Evolutionary conservation across 2,329 filamentous ascomycete genomes (phyloP), one percentile per base, ranked within the genome.

Genomic region (Aureobasidium zeae): DNA sequence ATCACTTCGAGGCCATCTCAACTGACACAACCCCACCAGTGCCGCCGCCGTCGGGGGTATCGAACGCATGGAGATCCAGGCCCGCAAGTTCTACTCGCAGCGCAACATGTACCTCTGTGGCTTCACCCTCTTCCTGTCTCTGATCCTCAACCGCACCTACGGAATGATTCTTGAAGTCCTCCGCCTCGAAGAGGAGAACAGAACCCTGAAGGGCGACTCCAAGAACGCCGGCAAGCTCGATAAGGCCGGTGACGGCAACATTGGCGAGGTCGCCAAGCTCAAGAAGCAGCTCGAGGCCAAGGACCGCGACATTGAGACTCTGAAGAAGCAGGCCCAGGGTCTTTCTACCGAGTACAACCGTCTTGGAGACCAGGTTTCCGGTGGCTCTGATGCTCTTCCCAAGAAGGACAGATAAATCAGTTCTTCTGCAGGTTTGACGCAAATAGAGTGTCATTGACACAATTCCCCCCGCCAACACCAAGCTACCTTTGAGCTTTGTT

Each of bases 61-160:
- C 61, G 91, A 96, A 64, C 89, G 91, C 52, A 87, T 94, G 77
- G 91, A 98, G 70, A 89, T 96, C 41, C 91, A 98, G 68, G 89
- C 91, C 53, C 87, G 91, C 76, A 98, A 98, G 71, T 98, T 98
- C 75, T 98, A 98, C 77, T 94, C 88, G 50, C 89, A 98, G 73
- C 88, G 91, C 67, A 98, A 98, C 79, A 98, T 98, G 91, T 98
- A 98, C 71, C 87, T 98, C 50, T 96, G 91, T 67, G 91, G 91
- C 57, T 98, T 98, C 74, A 98, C 91, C 4, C 82, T 98, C 51
- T 96, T 98, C 79, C 82, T 98, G 50, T 96, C 89, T 43, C 76
- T 98, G 52, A 98, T 98, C 67, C 85, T 93, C 63, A 96, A 98
- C 80, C 89, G 91, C 61, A 98, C 91, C 61, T 98, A 96, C 72